A percentile compares a stretch with the other conserved stretches of the same genome.
phyloP scores from a whole-genome alignment of 1,284 basidiomycete species.

The Apiotrichum montevideense region DNA sequence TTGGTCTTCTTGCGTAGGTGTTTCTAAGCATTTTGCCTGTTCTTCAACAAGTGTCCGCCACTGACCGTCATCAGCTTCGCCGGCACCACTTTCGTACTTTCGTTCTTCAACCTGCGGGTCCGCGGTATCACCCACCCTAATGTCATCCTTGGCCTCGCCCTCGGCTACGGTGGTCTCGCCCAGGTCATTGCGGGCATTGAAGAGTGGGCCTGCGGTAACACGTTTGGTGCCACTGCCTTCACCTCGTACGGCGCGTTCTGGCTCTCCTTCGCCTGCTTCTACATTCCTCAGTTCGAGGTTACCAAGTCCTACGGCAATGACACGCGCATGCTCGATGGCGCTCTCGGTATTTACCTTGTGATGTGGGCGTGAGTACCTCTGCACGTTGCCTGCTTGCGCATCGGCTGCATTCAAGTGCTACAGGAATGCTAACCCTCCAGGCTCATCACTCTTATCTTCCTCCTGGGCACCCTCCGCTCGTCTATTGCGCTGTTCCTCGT shows the following conservation, averaged over 20 bases:
- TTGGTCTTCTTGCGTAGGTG: constrained; percentile 47
- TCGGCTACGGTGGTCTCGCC: constrained; percentile 73
- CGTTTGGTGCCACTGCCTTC: constrained; percentile 63
- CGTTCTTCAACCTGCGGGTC: constrained; percentile 45
- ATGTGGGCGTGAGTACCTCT: constrained; percentile 36
- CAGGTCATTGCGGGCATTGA: constrained; percentile 57
- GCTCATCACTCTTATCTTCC: constrained; percentile 58
- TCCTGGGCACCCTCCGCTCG: constrained; percentile 46
- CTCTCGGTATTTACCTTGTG: constrained; percentile 49
- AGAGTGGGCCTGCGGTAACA: constrained; percentile 65
- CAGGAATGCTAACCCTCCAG: constrained; percentile 4
- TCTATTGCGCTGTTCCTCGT: constrained; percentile 40
- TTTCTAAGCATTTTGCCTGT: not conserved
- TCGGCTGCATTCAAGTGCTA: too few species aligned
- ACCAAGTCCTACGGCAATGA: constrained; percentile 37
- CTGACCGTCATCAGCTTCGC: constrained; percentile 38
- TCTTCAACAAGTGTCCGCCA: not conserved
- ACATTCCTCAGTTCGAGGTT: constrained; percentile 51
- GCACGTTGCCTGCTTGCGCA: not conserved
- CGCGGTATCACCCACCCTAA: constrained; percentile 54
- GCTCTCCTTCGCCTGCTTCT: constrained; percentile 45
- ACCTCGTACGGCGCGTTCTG: constrained; percentile 67
- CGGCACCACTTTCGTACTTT: constrained; percentile 54
- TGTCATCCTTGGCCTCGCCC: constrained; percentile 74
- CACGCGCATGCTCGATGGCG: constrained; percentile 48